These are phyloP conservation scores for Quercus aquifolioides DNA, from an alignment of 306 rosid genomes.

Conservation along the genomic window DNA sequence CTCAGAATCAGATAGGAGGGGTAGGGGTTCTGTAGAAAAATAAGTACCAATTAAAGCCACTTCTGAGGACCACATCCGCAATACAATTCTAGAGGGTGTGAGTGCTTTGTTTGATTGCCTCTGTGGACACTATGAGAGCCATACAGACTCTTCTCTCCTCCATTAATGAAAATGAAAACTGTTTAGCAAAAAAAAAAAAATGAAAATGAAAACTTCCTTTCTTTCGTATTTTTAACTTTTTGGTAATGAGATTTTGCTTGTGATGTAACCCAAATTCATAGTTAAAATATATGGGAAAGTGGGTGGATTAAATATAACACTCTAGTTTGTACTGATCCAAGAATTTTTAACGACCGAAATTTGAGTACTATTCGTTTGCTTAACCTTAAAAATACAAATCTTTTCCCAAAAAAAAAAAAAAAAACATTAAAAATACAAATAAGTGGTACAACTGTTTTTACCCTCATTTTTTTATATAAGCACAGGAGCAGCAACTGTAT, in stretches of 20 bases:
- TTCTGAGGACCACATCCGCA: neutral
- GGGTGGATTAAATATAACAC: neutral
- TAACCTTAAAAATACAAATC: too few species aligned
- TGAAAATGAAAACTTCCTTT: neutral
- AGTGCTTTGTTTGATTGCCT: constrained; percentile 3
- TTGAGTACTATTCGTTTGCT: too few species aligned
- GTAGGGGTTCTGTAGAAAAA: neutral
- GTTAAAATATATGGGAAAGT: neutral
- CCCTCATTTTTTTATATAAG: too few species aligned
- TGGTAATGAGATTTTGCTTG: neutral
- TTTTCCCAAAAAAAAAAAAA: too few species aligned
- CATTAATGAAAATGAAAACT: neutral
- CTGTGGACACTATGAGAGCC: neutral
- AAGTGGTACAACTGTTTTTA: too few species aligned
- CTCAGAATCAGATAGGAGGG: neutral
- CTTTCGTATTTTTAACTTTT: neutral
- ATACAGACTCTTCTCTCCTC: neutral
- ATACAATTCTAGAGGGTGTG: neutral
- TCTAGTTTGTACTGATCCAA: too few species aligned
- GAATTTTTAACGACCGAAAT: too few species aligned
- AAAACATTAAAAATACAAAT: too few species aligned
- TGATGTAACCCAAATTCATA: neutral
- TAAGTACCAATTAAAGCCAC: neutral
- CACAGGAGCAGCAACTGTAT: too few species aligned
- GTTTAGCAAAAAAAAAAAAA: constrained; percentile 1